A percentile compares a stretch with the other conserved stretches of the same genome.
phyloP scores from a whole-genome alignment of 2,329 filamentous ascomycete genomes.

The Aspergillus sojae region DNA sequence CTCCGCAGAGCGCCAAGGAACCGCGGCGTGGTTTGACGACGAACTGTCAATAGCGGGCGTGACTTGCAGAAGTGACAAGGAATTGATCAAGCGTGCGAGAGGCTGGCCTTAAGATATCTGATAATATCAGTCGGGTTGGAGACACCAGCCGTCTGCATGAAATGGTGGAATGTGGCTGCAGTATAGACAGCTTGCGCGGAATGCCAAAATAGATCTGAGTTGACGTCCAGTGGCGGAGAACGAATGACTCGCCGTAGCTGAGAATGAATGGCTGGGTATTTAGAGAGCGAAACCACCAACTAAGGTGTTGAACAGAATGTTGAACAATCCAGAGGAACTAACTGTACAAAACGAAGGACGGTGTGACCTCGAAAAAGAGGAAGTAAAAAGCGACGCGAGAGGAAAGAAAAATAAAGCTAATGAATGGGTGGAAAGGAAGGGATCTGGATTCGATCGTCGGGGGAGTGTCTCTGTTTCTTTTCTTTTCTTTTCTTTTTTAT shows the following conservation, averaged over 20 bases:
- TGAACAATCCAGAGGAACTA: not conserved
- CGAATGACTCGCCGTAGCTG: slow-evolving; percentile 2
- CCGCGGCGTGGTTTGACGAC: not conserved
- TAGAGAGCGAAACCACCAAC: slow-evolving; percentile 9
- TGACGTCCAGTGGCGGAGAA: slow-evolving; percentile 12
- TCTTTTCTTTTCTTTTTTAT: slow-evolving; percentile 6
- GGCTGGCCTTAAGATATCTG: slow-evolving; percentile 7
- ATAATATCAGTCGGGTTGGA: slow-evolving; percentile 15
- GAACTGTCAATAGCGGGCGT: slow-evolving; percentile 15
- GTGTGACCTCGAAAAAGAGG: not conserved
- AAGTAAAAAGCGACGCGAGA: slow-evolving; percentile 12
- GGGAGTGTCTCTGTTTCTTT: slow-evolving; percentile 1
- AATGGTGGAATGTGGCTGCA: slow-evolving; percentile 24
- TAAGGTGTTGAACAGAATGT: slow-evolving; percentile 4
- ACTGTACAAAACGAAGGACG: not conserved
- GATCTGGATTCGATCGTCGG: slow-evolving; percentile 22
- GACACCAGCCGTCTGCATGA: slow-evolving; percentile 16
- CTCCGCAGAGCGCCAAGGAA: slow-evolving; percentile 6
- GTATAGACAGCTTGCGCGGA: slow-evolving; percentile 15
- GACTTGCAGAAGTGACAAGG: slow-evolving; percentile 16
- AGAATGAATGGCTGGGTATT: slow-evolving; percentile 9
- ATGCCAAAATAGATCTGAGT: slow-evolving; percentile 9
- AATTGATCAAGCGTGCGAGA: slow-evolving; percentile 6
- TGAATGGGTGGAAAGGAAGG: slow-evolving; percentile 13
- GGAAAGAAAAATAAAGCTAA: slow-evolving; percentile 5